A percentile compares a stretch with the other conserved stretches of the same genome.
Conservation (phyloP, 192 early-diverging fungal genomes). For the Podila epicladia region DNA sequence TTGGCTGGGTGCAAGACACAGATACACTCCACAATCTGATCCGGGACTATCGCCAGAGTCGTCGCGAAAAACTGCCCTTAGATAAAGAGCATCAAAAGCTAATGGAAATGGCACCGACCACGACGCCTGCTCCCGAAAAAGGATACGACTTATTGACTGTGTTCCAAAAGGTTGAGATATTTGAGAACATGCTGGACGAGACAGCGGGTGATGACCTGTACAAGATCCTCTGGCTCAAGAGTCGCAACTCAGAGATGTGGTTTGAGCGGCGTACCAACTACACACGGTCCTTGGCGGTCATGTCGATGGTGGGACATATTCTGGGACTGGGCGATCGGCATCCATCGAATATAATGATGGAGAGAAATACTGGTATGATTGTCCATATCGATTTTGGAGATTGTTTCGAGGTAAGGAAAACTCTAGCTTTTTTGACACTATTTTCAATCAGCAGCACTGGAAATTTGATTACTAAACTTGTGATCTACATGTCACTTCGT, state of each 20-base stretch:
- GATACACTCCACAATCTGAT: constrained; percentile 91
- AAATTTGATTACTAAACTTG: neutral
- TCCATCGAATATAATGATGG: constrained; percentile 95
- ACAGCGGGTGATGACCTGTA: constrained; percentile 90
- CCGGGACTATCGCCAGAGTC: constrained; percentile 81
- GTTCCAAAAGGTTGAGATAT: constrained; percentile 92
- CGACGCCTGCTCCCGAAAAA: neutral
- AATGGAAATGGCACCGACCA: constrained; percentile 53
- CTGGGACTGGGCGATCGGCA: constrained; percentile 96
- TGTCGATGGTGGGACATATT: constrained; percentile 99
- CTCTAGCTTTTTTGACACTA: constrained; percentile 16
- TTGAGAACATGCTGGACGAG: constrained; percentile 86
- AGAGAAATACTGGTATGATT: constrained; percentile 87
- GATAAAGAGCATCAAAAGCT: constrained; percentile 89
- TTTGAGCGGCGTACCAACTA: constrained; percentile 95
- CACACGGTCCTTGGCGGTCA: constrained; percentile 92
- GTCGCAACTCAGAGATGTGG: constrained; percentile 96
- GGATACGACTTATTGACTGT: constrained; percentile 86
- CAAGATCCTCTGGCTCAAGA: constrained; percentile 93
- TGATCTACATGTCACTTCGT: neutral
- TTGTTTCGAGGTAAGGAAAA: constrained; percentile 80
- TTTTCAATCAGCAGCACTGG: neutral
- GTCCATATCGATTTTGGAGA: constrained; percentile 99
- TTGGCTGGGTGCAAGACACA: constrained; percentile 93
- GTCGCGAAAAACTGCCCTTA: constrained; percentile 77